A percentile compares a stretch with the other conserved stretches of the same genome.
These are phyloP conservation scores for Scedosporium boydii DNA, from an alignment of 2,329 filamentous ascomycete species.

Conservation along the genomic window DNA sequence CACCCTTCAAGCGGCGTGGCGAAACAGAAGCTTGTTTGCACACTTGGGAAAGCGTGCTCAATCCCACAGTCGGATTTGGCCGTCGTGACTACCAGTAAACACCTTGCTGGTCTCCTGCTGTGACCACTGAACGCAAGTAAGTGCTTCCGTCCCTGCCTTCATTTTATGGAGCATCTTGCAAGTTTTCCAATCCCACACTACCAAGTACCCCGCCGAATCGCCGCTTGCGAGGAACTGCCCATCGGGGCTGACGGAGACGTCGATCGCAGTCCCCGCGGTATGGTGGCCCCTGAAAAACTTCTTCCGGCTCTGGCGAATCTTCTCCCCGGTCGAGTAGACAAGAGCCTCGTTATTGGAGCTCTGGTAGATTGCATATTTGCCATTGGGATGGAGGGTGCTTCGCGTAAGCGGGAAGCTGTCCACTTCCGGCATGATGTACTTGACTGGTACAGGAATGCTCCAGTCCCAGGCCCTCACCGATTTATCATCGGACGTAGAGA, in stretches of 20 bases:
- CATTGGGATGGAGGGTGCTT: slow-evolving; percentile 72
- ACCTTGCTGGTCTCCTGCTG: slow-evolving; percentile 96
- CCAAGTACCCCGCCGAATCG: slow-evolving; percentile 80
- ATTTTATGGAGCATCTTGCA: slow-evolving; percentile 99
- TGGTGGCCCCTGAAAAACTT: slow-evolving; percentile 96
- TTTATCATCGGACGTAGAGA: slow-evolving; percentile 97
- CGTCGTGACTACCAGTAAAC: slow-evolving; percentile 80
- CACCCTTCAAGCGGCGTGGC: too few relatives aligned
- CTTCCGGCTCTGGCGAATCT: slow-evolving; percentile 94
- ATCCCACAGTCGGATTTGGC: slow-evolving; percentile 89
- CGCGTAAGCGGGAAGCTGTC: slow-evolving; percentile 97
- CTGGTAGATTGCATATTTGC: slow-evolving; percentile 93
- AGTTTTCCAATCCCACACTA: slow-evolving; percentile 99
- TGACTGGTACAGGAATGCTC: slow-evolving; percentile 96
- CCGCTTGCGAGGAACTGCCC: slow-evolving; percentile 84
- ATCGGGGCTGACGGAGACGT: slow-evolving; percentile 79
- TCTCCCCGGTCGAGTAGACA: slow-evolving; percentile 88
- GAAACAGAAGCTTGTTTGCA: neutral
- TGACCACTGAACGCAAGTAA: slow-evolving; percentile 90
- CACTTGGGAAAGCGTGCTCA: slow-evolving; percentile 28
- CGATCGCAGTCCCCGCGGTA: slow-evolving; percentile 86
- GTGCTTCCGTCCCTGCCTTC: slow-evolving; percentile 68
- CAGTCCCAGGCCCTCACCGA: slow-evolving; percentile 96
- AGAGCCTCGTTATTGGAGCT: slow-evolving; percentile 93
- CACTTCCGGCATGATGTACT: slow-evolving; percentile 83